Evolutionary conservation across 352 stramenopile genomes (phyloP).

Genomic region (Elongisporangium prolatum): DNA sequence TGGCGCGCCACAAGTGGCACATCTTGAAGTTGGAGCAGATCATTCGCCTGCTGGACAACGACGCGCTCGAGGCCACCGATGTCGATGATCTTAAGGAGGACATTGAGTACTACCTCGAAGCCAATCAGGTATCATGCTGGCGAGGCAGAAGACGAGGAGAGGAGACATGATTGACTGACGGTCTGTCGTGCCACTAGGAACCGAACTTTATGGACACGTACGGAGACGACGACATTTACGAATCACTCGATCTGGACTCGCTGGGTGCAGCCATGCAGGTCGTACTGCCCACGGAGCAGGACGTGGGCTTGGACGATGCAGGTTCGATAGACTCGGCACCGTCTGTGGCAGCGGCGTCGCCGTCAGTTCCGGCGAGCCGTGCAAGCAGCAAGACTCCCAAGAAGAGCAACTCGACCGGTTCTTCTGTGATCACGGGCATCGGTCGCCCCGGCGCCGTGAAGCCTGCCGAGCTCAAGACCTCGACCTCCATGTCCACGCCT

Average conservation of each 20-base stretch:
- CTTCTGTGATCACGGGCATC: constrained; percentile 59
- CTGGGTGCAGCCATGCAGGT: constrained; percentile 72
- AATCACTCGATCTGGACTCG: constrained; percentile 92
- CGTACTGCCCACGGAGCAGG: constrained; percentile 61
- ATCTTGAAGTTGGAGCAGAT: constrained; percentile 98
- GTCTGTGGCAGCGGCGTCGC: neutral
- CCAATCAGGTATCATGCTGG: constrained; percentile 46
- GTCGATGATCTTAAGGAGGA: constrained; percentile 97
- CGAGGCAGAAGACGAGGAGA: neutral
- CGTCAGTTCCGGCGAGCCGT: constrained; percentile 5
- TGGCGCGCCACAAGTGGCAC: constrained; percentile 95
- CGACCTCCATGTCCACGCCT: constrained; percentile 34
- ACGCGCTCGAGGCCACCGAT: constrained; percentile 87
- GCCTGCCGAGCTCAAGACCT: constrained; percentile 78
- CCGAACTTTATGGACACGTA: constrained; percentile 92
- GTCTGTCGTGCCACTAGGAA: constrained; percentile 38
- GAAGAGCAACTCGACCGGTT: constrained; percentile 45
- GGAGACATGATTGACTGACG: neutral
- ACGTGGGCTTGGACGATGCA: constrained; percentile 61
- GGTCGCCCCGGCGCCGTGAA: constrained; percentile 69
- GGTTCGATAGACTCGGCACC: constrained; percentile 11
- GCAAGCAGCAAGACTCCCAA: constrained; percentile 53
- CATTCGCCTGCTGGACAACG: constrained; percentile 96
- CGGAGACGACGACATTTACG: constrained; percentile 93
- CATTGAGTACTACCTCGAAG: constrained; percentile 98